Conservation (phyloP, 2,329 filamentous ascomycete genomes). For the Leptographium galeiforme region DNA sequence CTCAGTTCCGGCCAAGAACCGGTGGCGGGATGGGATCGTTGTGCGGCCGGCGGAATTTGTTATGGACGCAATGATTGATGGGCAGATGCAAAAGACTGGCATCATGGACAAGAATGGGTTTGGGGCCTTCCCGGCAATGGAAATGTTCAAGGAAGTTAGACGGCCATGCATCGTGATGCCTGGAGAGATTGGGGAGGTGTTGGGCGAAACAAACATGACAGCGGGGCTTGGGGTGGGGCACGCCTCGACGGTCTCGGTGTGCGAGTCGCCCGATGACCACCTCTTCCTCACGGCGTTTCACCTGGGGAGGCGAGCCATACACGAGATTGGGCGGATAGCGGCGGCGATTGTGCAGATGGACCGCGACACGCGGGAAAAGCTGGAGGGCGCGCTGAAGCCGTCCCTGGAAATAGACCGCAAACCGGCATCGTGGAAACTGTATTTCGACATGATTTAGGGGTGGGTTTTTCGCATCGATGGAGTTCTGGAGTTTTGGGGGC, state of each 20-base stretch:
- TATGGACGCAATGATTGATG: constrained; percentile 24
- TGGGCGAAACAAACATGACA: neutral
- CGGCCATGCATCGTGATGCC: constrained; percentile 23
- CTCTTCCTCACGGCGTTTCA: constrained; percentile 40
- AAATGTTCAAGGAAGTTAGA: constrained; percentile 28
- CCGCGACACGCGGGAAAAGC: neutral
- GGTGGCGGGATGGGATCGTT: constrained; percentile 5
- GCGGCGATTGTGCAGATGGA: constrained; percentile 5
- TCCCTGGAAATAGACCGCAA: neutral
- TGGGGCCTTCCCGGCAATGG: constrained; percentile 20
- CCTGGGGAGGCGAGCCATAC: constrained; percentile 23
- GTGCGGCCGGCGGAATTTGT: constrained; percentile 26
- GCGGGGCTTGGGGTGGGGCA: neutral
- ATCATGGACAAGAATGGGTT: constrained; percentile 29
- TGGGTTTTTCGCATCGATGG: no score
- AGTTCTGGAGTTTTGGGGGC: neutral
- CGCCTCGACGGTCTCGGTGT: constrained; percentile 15
- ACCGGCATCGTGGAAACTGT: constrained; percentile 7
- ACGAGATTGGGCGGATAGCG: constrained; percentile 7
- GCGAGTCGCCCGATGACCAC: constrained; percentile 30
- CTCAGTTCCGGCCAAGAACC: neutral
- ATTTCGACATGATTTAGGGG: neutral
- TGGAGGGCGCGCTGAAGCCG: neutral
- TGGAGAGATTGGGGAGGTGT: neutral
- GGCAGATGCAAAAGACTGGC: constrained; percentile 13